A percentile compares a stretch with the other conserved stretches of the same genome.
These are phyloP conservation scores for Tuber borchii DNA, from an alignment of 495 filamentous ascomycete genomes.

Conservation along the genomic window DNA sequence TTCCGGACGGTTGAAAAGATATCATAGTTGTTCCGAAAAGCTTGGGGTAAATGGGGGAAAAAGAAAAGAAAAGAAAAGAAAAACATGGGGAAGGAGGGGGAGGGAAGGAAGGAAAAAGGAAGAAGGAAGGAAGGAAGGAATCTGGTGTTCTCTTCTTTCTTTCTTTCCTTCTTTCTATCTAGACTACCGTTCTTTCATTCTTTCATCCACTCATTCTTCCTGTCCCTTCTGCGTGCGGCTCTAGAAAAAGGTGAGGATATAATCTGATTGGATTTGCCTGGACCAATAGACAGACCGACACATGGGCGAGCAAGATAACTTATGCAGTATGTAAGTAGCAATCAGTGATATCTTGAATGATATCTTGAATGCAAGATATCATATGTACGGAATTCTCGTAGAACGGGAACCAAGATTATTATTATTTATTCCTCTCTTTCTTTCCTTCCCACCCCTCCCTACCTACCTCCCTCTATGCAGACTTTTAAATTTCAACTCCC, in stretches of 20 bases:
- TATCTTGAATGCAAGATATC: background rate
- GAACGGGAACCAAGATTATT: background rate
- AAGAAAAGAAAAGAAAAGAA: background rate
- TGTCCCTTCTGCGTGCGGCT: background rate
- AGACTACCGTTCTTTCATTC: too few species aligned
- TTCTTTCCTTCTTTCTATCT: too few species aligned
- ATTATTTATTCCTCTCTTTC: background rate
- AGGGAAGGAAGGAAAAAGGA: background rate
- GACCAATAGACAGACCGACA: background rate
- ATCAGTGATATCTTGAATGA: background rate
- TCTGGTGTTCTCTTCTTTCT: background rate
- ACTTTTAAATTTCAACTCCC: background rate
- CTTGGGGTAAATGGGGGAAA: background rate
- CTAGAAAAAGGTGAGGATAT: background rate
- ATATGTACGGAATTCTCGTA: conserved; percentile 2
- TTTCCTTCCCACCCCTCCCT: background rate
- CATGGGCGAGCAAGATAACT: background rate
- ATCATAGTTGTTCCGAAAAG: background rate
- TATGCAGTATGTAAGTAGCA: background rate
- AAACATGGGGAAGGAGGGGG: background rate
- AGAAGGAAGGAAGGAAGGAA: too few species aligned
- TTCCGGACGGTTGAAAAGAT: background rate
- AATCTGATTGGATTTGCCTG: background rate
- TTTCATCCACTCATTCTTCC: too few species aligned
- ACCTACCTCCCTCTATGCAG: too few species aligned